These are phyloP conservation scores for Panicum miliaceum DNA, from an alignment of 176 grass and related monocot genomes.

Conservation along the genomic window DNA sequence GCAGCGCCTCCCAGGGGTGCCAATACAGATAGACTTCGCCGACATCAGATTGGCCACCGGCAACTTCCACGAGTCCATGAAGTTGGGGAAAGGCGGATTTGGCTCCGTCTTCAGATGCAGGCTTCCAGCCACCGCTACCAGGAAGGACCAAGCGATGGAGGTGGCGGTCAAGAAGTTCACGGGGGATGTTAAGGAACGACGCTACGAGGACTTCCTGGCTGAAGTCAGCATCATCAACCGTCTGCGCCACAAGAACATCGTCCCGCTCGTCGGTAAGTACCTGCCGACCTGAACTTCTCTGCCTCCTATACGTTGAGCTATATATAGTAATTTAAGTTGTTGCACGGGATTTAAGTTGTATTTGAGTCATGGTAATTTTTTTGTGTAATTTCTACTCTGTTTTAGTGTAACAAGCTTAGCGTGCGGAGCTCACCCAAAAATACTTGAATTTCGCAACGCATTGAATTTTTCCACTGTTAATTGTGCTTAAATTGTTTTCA, in stretches of 20 bases:
- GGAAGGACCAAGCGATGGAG: not conserved
- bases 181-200: not conserved
- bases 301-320: too few relatives aligned
- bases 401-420: too few relatives aligned
- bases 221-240: slow-evolving; percentile 39
- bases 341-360: too few relatives aligned
- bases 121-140: not conserved
- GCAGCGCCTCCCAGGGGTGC: slow-evolving; percentile 6
- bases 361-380: too few relatives aligned
- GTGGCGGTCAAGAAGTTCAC: slow-evolving; percentile 10
- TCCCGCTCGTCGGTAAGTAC: not conserved
- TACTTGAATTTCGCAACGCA: too few relatives aligned
- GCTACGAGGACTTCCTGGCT: not conserved
- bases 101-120: not conserved
- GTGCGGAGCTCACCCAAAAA: too few relatives aligned
- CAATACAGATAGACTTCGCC: not conserved
- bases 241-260: slow-evolving; percentile 26
- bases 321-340: too few relatives aligned
- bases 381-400: too few relatives aligned
- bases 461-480: too few relatives aligned
- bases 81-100: not conserved
- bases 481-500: too few relatives aligned
- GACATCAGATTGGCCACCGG: slow-evolving; percentile 17
- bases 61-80: not conserved
- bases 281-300: too few relatives aligned